Evolutionary conservation across 2,329 filamentous ascomycete species (phyloP), one percentile per base, ranked within the genome.

Genomic region (Colletotrichum sansevieriae): DNA sequence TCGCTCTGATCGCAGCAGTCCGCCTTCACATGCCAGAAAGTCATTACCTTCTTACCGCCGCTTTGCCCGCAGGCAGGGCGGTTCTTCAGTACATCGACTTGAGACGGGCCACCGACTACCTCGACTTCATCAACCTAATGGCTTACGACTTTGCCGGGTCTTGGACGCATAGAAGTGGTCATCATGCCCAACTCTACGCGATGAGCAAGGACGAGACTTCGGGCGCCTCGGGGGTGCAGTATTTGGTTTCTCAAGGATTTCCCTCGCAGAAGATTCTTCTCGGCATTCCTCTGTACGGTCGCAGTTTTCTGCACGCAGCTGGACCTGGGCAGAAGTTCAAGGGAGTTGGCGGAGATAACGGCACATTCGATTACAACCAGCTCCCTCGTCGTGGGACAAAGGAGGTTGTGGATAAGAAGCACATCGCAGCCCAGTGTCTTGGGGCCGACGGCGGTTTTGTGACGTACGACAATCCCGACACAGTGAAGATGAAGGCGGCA

Each of bases 71-170:
- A 11, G 87, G 85, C 46, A 84, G 87, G 76, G 87, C 88, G 80
- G 85, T 90, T 0, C 81, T 96, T 63, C 87, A 88, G 73, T 85
- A 91, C 74, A 92, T 95, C 76, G 87, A 94, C 75, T 81, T 95
- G 11, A 80, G 78, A 22, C 81, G 83, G 65, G 87, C 90, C 11
- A 85, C 90, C 57, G 81, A 87, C 52, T 90, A 92, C 72, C 83
- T 96, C 41, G 92, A 95, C 78, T 85, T 90, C 71, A 81, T 96
- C 77, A 95, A 95, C 77, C 81, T 96, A 41, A 93, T 92, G 87
- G 88, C 92, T 1, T 96, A 94, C 78, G 92, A 96, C 78, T 92
- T 95, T 75, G 89, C 87, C 29, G 92, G 92, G 1, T 83, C 88
- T 3, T 95, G 92, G 92, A 87, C 87, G 1, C 76, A 82, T 35